These are phyloP conservation scores for Glycine soja DNA, from an alignment of 306 rosid genomes.

Conservation along the genomic window DNA sequence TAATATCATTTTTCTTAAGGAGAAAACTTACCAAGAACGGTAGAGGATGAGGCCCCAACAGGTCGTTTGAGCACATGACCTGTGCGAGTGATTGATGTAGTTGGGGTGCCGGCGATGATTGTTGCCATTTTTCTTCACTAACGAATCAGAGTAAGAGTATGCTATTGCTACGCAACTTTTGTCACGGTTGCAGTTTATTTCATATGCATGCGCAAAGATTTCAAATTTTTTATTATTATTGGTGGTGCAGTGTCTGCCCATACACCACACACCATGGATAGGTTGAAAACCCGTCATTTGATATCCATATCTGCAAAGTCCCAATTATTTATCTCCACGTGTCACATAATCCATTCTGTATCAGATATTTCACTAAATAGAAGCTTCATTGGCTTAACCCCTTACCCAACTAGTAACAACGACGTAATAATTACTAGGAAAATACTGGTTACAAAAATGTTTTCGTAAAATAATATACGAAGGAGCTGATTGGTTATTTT, in stretches of 20 bases:
- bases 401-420: background rate
- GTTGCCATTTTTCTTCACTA: slow-evolving; percentile 68
- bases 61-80: slow-evolving; percentile 65
- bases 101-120: slow-evolving; percentile 63
- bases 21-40: slow-evolving; percentile 62
- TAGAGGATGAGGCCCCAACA: slow-evolving; percentile 62
- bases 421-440: background rate
- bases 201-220: slow-evolving; percentile 22
- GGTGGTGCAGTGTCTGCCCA: slow-evolving; percentile 34
- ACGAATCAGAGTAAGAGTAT: slow-evolving; percentile 19
- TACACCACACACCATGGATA: slow-evolving; percentile 69
- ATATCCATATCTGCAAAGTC: slow-evolving; percentile 57
- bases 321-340: slow-evolving; percentile 65
- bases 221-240: slow-evolving; percentile 43
- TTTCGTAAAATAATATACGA: too few species aligned
- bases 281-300: slow-evolving; percentile 48
- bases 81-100: slow-evolving; percentile 61
- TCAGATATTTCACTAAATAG: slow-evolving; percentile 11
- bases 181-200: slow-evolving; percentile 43
- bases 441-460: too few species aligned
- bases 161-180: slow-evolving; percentile 11
- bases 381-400: background rate
- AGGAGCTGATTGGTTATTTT: too few species aligned
- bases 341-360: slow-evolving; percentile 50
- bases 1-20: background rate